Evolutionary conservation across 208 protist species (phyloP), one percentile per base, ranked within the genome.

Genomic region (Leishmania martiniquensis): DNA sequence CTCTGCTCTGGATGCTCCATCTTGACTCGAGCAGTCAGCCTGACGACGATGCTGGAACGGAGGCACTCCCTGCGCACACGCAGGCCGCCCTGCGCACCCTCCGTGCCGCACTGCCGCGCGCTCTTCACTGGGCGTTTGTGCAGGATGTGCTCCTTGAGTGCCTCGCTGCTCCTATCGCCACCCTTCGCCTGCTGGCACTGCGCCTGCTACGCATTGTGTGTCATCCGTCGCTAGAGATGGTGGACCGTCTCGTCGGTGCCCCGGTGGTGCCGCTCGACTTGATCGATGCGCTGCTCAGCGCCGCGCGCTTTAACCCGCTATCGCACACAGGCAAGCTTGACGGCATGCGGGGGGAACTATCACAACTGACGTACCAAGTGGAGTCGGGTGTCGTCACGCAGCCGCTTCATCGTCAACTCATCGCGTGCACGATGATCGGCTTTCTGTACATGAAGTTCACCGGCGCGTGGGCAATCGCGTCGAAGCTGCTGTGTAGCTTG

Each of bases 401-500:
- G 72, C 82, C 88, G 25, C 81, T 95, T 1, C 66, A 86, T 73
- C 87, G 89, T 63, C 59, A 89, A 9, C 86, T 97, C 63, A 83
- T 97, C 20, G 89, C 88, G 17, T 84, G 85, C 51, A 86, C 90
- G 22, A 94, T 94, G 88, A 82, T 97, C 13, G 94, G 94, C 10
- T 78, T 97, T 10, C 84, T 96, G 45, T 91, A 97, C 83, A 69
- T 93, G 12, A 93, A 93, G 77, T 97, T 92, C 78, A 78, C 94
- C 20, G 90, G 83, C 17, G 92, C 89, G 29, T 96, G 92, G 92
- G 76, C 82, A 9, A 82, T 89, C 55, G 94, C 91, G 25, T 73
- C 88, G 44, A 84, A 88, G 75, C 85, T 96, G 25, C 72, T 96
- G 17, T 76, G 86, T 51, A 77, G 77, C 45, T 87, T 96, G 39